Conservation (phyloP, 257 asterid species). For the Jacaranda mimosifolia region DNA sequence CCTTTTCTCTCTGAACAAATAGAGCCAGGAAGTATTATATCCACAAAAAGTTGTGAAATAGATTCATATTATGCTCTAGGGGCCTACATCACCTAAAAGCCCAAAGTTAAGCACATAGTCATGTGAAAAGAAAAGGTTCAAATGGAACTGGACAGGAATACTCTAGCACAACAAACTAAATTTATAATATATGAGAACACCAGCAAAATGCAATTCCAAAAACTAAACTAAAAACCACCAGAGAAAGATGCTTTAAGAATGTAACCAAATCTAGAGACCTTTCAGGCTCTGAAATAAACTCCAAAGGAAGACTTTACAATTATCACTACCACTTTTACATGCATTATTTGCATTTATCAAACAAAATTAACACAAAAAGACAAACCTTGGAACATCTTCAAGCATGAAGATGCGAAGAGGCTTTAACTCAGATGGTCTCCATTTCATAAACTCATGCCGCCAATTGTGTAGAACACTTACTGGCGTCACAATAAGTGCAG, state of each 20-base stretch:
- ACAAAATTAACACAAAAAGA: slow-evolving; percentile 8
- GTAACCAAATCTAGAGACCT: slow-evolving; percentile 6
- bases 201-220: slow-evolving; percentile 5
- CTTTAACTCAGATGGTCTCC: slow-evolving; percentile 94
- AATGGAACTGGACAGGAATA: too few species aligned
- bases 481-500: slow-evolving; percentile 94
- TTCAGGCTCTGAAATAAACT: slow-evolving; percentile 21
- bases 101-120: too few species aligned
- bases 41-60: slow-evolving; percentile 18
- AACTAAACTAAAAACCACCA: slow-evolving; percentile 3
- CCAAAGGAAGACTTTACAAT: slow-evolving; percentile 3
- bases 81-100: too few species aligned
- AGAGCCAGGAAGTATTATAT: slow-evolving; percentile 27
- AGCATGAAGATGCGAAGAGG: slow-evolving; percentile 92
- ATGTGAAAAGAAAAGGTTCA: too few species aligned
- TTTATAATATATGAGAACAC: too few species aligned
- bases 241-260: slow-evolving; percentile 22
- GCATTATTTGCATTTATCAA: slow-evolving; percentile 17
- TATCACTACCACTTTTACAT: slow-evolving; percentile 17
- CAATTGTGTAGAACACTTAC: slow-evolving; percentile 97
- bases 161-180: too few species aligned
- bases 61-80: neutral
- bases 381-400: slow-evolving; percentile 92
- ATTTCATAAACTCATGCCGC: slow-evolving; percentile 87
- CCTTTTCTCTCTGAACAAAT: slow-evolving; percentile 79